Conservation (phyloP, 257 asterid species). For the Capsicum chinense region DNA sequence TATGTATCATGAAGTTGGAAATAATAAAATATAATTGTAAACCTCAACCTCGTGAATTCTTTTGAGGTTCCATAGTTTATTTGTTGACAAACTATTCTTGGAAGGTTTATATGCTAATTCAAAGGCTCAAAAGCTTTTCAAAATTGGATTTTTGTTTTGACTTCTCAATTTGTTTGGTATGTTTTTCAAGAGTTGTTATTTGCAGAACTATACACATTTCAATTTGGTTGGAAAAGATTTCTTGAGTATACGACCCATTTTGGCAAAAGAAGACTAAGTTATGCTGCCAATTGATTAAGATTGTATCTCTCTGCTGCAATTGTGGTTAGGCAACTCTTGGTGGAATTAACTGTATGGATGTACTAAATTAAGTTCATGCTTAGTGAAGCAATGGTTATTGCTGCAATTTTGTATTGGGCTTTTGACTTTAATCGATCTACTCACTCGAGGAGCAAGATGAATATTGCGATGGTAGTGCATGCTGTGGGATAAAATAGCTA, state of each 20-base stretch:
- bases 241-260: neutral
- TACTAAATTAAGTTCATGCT: neutral
- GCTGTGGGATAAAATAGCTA: constrained; percentile 23
- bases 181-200: constrained; percentile 6
- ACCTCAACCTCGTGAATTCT: constrained; percentile 12
- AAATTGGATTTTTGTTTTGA: constrained; percentile 9
- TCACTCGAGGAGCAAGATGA: constrained; percentile 10
- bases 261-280: neutral
- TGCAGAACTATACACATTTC: neutral
- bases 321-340: constrained; percentile 10
- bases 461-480: neutral
- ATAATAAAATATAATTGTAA: neutral
- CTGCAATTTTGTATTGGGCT: neutral
- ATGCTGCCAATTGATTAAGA: neutral
- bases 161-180: constrained; percentile 5
- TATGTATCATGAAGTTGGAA: neutral
- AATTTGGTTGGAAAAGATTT: constrained; percentile 8
- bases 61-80: neutral
- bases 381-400: neutral
- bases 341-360: constrained; percentile 19
- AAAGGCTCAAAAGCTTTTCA: constrained; percentile 13
- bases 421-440: neutral
- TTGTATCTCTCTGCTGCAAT: constrained; percentile 24
- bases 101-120: constrained; percentile 18
- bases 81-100: neutral